phyloP scores from a whole-genome alignment of 2,329 filamentous ascomycete genomes.

The Epichloe uncinata region DNA sequence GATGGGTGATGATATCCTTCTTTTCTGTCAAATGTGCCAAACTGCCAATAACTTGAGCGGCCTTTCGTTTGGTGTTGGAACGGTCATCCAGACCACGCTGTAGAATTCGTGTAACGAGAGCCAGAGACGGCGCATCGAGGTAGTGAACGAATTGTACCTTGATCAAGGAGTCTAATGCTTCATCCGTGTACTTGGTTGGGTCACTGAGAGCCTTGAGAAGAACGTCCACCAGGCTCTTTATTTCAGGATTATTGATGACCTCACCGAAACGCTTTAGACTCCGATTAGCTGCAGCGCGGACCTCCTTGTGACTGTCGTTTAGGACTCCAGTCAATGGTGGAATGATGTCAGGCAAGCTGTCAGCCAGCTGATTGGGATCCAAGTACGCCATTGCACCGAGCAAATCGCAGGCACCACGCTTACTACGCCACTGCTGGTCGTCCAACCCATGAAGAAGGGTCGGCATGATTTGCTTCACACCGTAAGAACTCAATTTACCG shows the following conservation, averaged over 20 bases:
- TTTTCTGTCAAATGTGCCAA: constrained; percentile 93
- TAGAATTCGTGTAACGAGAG: constrained; percentile 86
- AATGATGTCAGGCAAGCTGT: constrained; percentile 91
- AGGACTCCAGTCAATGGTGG: constrained; percentile 86
- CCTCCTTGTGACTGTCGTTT: constrained; percentile 97
- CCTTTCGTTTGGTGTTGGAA: constrained; percentile 91
- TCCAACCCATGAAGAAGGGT: constrained; percentile 85
- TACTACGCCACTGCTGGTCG: constrained; percentile 94
- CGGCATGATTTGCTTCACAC: constrained; percentile 87
- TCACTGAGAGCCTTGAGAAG: constrained; percentile 94
- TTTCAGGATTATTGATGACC: constrained; percentile 94
- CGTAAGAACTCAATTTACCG: constrained; percentile 82
- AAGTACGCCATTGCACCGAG: constrained; percentile 97
- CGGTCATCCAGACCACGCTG: constrained; percentile 84
- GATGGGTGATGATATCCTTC: constrained; percentile 80
- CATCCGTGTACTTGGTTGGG: constrained; percentile 92
- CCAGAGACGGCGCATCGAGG: constrained; percentile 90
- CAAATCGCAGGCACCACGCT: constrained; percentile 93
- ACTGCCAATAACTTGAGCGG: constrained; percentile 94
- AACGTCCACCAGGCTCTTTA: constrained; percentile 82
- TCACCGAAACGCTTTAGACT: constrained; percentile 96
- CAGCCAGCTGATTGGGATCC: constrained; percentile 84
- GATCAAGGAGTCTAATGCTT: constrained; percentile 84
- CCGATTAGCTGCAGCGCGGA: constrained; percentile 80
- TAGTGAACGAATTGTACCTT: constrained; percentile 99